Percentiles rank a stretch among this genome's conserved stretches.
These are phyloP conservation scores for Termitomyces sp. DNA, from an alignment of 768 basidiomycete genomes.

Conservation along the genomic window DNA sequence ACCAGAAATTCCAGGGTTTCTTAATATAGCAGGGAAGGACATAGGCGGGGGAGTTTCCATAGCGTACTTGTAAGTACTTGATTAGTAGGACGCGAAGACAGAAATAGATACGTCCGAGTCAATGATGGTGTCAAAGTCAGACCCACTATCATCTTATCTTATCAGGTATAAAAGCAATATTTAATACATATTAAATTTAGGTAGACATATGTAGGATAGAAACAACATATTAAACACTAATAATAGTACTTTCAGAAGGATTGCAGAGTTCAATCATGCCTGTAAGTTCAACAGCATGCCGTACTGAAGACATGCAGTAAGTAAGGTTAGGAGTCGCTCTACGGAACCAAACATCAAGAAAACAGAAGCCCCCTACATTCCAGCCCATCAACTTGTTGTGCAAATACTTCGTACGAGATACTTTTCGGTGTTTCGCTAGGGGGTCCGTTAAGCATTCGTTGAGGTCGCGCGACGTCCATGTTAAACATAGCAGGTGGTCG, in stretches of 20 bases:
- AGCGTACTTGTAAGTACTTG: not conserved
- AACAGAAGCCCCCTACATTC: constrained; percentile 6
- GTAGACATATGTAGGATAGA: not conserved
- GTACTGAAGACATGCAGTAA: not conserved
- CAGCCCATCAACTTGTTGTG: constrained; percentile 13
- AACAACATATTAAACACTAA: not conserved
- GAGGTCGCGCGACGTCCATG: constrained; percentile 19
- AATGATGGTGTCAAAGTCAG: no score
- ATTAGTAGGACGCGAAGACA: not conserved
- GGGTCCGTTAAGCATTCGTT: constrained; percentile 8
- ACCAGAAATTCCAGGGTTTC: constrained; percentile 50
- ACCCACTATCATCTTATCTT: constrained; percentile 3
- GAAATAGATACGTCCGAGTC: no score
- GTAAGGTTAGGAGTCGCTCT: not conserved
- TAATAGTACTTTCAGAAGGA: not conserved
- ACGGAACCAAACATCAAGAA: not conserved
- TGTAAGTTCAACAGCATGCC: not conserved
- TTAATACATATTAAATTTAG: not conserved
- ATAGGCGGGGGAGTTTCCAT: constrained; percentile 42
- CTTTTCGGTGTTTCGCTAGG: constrained; percentile 12
- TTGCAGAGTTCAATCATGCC: not conserved
- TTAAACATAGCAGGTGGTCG: constrained; percentile 10
- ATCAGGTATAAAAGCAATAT: not conserved
- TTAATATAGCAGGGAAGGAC: constrained; percentile 71
- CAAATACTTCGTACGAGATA: constrained; percentile 19